A percentile compares a stretch with the other conserved stretches of the same genome.
These are phyloP conservation scores for Neurospora sp. DNA, from an alignment of 495 filamentous ascomycete species.

Conservation along the genomic window DNA sequence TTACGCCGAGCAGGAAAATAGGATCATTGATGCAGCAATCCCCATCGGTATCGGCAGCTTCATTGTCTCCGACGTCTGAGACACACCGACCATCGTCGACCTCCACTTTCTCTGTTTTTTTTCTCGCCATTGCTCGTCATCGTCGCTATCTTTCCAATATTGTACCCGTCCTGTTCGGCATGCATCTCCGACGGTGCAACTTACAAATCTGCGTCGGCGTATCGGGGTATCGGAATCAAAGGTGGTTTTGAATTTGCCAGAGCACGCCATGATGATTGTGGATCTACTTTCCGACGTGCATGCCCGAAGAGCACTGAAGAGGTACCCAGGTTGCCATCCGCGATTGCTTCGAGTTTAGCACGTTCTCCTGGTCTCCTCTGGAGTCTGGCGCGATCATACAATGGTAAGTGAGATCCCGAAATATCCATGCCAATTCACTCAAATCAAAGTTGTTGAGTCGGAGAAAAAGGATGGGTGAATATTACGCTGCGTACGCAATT, in stretches of 20 bases:
- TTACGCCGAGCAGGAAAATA: background rate
- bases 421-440: background rate
- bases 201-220: background rate
- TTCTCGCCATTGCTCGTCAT: background rate
- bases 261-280: background rate
- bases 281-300: background rate
- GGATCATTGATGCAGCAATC: background rate
- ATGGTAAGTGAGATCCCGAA: background rate
- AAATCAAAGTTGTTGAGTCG: background rate
- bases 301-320: background rate
- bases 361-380: background rate
- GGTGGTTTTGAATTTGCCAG: background rate
- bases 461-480: background rate
- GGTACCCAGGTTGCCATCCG: background rate
- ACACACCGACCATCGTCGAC: background rate
- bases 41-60: background rate
- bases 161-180: background rate
- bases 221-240: background rate
- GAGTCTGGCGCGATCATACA: background rate
- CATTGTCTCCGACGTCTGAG: background rate
- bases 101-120: background rate
- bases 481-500: background rate
- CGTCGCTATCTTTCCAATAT: background rate
- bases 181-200: background rate
- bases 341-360: background rate